Percentiles rank a stretch among this genome's conserved stretches.
Evolutionary conservation across 352 stramenopile species (phyloP).

Genomic region (Phytophthora chlamydospora): DNA sequence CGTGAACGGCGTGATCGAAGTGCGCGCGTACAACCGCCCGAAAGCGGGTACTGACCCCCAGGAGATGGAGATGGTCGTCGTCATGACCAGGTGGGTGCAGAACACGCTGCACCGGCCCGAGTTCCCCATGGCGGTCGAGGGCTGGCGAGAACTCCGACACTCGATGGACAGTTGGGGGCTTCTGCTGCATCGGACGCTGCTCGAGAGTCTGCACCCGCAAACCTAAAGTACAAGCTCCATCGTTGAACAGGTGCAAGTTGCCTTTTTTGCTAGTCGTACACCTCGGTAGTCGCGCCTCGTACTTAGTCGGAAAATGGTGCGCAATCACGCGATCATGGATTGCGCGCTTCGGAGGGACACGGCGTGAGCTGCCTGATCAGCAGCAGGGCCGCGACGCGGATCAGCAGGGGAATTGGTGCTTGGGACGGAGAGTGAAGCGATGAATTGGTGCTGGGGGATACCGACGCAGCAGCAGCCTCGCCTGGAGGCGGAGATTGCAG

Average conservation of each 20-base stretch:
- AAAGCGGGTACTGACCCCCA: background rate
- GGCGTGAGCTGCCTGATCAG: too few relatives aligned
- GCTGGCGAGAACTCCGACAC: conserved; percentile 29
- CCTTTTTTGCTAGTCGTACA: conserved; percentile 16
- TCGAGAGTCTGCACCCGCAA: conserved; percentile 31
- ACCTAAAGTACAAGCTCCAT: conserved; percentile 5
- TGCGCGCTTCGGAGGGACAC: conserved; percentile 13
- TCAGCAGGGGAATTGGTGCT: conserved; percentile 2
- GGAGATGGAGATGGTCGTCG: conserved; percentile 33
- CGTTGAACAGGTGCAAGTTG: conserved; percentile 3
- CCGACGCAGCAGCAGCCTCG: background rate
- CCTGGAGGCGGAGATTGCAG: background rate
- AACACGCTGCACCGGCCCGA: conserved; percentile 29
- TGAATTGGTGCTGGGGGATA: conserved; percentile 20
- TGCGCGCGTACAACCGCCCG: conserved; percentile 25
- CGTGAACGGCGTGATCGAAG: conserved; percentile 34
- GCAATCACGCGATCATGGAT: conserved; percentile 24
- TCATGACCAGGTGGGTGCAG: conserved; percentile 40
- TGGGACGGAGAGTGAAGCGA: conserved; percentile 2
- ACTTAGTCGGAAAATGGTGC: conserved; percentile 12
- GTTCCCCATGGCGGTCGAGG: conserved; percentile 29
- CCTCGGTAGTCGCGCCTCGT: conserved; percentile 3
- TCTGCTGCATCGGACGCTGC: conserved; percentile 28
- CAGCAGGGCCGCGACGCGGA: background rate
- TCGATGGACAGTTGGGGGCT: conserved; percentile 41